Evolutionary conservation across 2,329 filamentous ascomycete species (phyloP).

Genomic region (Apiospora hydei): DNA sequence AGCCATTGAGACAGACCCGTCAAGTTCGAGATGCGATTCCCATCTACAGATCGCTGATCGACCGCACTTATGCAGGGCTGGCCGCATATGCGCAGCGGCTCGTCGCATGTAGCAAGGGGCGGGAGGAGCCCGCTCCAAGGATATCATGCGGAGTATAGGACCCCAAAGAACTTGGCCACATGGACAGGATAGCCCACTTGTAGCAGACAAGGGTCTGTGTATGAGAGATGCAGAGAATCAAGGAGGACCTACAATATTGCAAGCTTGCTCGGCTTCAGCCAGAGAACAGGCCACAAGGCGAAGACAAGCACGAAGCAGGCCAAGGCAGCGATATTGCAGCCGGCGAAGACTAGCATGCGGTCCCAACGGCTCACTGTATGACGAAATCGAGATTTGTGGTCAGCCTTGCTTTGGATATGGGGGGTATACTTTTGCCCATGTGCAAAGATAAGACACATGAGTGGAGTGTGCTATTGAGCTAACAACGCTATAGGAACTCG

Average conservation of each 20-base stretch:
- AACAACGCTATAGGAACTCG: slow-evolving; percentile 40
- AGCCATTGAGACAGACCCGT: neutral
- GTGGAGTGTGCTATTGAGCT: slow-evolving; percentile 32
- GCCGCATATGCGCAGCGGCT: slow-evolving; percentile 40
- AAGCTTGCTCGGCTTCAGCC: slow-evolving; percentile 88
- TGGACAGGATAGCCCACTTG: slow-evolving; percentile 20
- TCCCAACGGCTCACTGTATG: slow-evolving; percentile 93
- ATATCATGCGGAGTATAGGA: slow-evolving; percentile 23
- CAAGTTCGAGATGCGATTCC: slow-evolving; percentile 22
- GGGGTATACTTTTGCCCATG: slow-evolving; percentile 41
- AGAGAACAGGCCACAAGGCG: slow-evolving; percentile 83
- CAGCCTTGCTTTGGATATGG: slow-evolving; percentile 35
- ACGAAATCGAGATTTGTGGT: slow-evolving; percentile 41
- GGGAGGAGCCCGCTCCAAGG: slow-evolving; percentile 2
- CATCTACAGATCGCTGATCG: slow-evolving; percentile 36
- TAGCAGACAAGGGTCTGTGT: neutral
- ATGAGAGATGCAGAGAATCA: slow-evolving; percentile 25
- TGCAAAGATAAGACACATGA: slow-evolving; percentile 52
- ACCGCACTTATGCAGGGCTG: slow-evolving; percentile 37
- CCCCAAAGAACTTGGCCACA: slow-evolving; percentile 24
- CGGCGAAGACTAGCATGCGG: slow-evolving; percentile 88
- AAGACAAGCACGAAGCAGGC: slow-evolving; percentile 96
- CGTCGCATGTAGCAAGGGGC: slow-evolving; percentile 34
- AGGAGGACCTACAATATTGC: slow-evolving; percentile 81
- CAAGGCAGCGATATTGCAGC: slow-evolving; percentile 86